phyloP scores from a whole-genome alignment of 2,329 filamentous ascomycete genomes.

The Neodidymelliopsis sp. region DNA sequence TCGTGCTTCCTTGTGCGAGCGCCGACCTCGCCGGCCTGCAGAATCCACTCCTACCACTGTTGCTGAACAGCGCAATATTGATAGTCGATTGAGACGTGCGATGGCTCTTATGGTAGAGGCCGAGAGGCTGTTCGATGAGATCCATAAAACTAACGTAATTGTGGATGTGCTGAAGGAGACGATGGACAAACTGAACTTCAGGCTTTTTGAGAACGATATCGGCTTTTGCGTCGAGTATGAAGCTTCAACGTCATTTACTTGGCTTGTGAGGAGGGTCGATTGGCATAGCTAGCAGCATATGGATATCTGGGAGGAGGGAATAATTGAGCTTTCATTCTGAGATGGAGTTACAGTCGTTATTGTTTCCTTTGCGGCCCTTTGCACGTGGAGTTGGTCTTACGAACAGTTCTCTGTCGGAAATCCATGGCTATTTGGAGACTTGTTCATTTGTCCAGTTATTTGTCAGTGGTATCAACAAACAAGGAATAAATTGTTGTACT shows the following conservation, averaged over 20 bases:
- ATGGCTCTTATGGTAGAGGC: not conserved
- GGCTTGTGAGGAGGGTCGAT: slow-evolving; percentile 8
- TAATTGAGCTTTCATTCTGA: no score
- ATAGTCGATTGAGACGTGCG: not conserved
- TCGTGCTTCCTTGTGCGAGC: slow-evolving; percentile 17
- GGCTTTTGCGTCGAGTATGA: slow-evolving; percentile 3
- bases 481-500: no score
- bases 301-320: no score
- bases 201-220: slow-evolving; percentile 14
- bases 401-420: no score
- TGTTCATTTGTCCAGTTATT: no score
- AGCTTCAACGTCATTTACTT: not conserved
- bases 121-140: not conserved
- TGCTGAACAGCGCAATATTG: not conserved
- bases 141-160: not conserved
- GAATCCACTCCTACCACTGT: not conserved
- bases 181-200: slow-evolving; percentile 10
- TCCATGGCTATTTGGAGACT: no score
- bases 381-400: no score
- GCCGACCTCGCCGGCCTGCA: slow-evolving; percentile 5
- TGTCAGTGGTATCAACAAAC: no score
- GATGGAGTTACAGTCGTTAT: no score
- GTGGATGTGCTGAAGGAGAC: not conserved
- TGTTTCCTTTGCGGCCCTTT: no score
- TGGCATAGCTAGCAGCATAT: no score